Conservation (phyloP, 768 basidiomycete genomes). For the Auricularia sp. region DNA sequence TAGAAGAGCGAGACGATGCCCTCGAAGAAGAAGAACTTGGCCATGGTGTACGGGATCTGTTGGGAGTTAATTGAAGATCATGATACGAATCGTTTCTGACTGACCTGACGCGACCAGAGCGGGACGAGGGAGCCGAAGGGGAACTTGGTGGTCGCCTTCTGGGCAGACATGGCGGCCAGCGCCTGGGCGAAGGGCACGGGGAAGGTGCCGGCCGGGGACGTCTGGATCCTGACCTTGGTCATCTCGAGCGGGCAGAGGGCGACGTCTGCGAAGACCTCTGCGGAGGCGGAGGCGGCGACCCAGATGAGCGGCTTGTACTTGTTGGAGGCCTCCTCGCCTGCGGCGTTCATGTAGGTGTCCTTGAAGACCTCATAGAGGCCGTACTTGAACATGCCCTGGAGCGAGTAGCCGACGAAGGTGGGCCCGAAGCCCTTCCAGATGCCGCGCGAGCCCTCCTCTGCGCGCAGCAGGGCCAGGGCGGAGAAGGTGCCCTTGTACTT, state of each 20-base stretch:
- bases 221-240: slow-evolving; percentile 89
- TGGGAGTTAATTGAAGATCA: too few species aligned
- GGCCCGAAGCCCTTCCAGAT: slow-evolving; percentile 94
- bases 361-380: slow-evolving; percentile 98
- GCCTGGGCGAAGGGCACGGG: slow-evolving; percentile 66
- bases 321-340: slow-evolving; percentile 68
- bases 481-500: slow-evolving; percentile 64
- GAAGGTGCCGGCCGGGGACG: slow-evolving; percentile 64
- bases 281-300: slow-evolving; percentile 88
- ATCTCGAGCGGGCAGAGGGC: slow-evolving; percentile 93
- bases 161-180: slow-evolving; percentile 55
- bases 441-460: slow-evolving; percentile 74
- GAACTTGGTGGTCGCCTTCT: slow-evolving; percentile 63
- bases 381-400: slow-evolving; percentile 98
- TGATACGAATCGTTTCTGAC: slow-evolving; percentile 9
- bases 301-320: slow-evolving; percentile 88
- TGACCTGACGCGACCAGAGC: slow-evolving; percentile 79
- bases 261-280: slow-evolving; percentile 92
- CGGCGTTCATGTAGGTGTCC: slow-evolving; percentile 80
- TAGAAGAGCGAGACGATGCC: slow-evolving; percentile 81
- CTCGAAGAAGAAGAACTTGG: slow-evolving; percentile 96
- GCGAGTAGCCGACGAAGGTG: slow-evolving; percentile 85
- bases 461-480: slow-evolving; percentile 53
- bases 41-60: slow-evolving; percentile 97
- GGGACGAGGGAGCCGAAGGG: slow-evolving; percentile 80